Percentiles rank a stretch among this genome's conserved stretches.
These are phyloP conservation scores for Trichosanthes cucumerina DNA, from an alignment of 306 rosid genomes.

Conservation along the genomic window DNA sequence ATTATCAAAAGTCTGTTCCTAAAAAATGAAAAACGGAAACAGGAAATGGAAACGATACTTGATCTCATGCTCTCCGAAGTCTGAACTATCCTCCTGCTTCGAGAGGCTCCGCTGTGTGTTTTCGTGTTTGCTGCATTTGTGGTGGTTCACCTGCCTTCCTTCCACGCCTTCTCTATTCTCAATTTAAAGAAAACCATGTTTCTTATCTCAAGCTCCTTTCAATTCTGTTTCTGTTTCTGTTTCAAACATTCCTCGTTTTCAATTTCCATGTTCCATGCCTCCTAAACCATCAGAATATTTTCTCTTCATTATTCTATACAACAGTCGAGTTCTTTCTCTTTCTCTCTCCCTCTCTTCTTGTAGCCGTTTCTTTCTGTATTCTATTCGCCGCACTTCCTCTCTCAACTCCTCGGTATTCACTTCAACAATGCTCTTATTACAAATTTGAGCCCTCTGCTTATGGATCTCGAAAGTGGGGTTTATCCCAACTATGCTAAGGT, in stretches of 20 bases:
- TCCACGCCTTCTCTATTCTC: background rate
- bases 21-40: no score
- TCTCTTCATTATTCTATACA: no score
- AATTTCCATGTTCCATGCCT: no score
- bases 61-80: background rate
- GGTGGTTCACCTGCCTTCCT: conserved; percentile 42
- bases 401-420: conserved; percentile 8
- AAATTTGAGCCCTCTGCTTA: conserved; percentile 25
- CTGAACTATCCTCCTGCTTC: background rate
- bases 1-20: no score
- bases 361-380: background rate
- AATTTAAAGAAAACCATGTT: background rate
- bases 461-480: conserved; percentile 67
- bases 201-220: background rate
- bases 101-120: conserved; percentile 17
- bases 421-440: conserved; percentile 23
- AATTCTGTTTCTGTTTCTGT: no score
- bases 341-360: no score
- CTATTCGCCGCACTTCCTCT: background rate
- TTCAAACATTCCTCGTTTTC: no score
- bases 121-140: conserved; percentile 32
- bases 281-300: no score
- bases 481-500: conserved; percentile 42
- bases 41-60: no score
- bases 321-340: no score